Evolutionary conservation across 2,329 filamentous ascomycete genomes (phyloP).

Genomic region (Botryosphaeria agaves): DNA sequence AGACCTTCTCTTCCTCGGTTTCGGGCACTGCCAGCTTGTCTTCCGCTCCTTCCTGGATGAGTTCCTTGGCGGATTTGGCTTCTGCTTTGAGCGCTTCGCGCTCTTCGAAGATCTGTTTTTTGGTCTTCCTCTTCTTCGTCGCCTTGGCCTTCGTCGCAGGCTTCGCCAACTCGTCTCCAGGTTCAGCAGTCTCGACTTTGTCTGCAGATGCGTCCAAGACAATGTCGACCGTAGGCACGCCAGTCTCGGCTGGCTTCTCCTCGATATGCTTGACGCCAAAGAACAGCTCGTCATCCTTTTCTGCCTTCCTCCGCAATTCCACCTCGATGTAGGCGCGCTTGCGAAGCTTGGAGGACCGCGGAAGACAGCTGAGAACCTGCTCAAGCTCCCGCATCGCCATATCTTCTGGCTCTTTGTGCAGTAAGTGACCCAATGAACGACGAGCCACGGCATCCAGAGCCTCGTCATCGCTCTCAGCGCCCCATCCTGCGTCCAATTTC

Average conservation of each 20-base stretch:
- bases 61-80: conserved; percentile 9
- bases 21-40: conserved; percentile 14
- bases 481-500: conserved; percentile 25
- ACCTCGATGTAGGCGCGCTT: conserved; percentile 56
- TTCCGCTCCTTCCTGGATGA: conserved; percentile 7
- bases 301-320: conserved; percentile 58
- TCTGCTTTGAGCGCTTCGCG: conserved; percentile 38
- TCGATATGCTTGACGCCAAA: conserved; percentile 40
- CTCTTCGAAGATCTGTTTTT: conserved; percentile 60
- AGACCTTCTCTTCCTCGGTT: conserved; percentile 16
- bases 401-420: conserved; percentile 47
- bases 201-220: conserved; percentile 1
- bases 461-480: conserved; percentile 31
- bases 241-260: conserved; percentile 6
- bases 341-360: conserved; percentile 46
- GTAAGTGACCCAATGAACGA: conserved; percentile 28
- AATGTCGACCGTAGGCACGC: conserved; percentile 3
- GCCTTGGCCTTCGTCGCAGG: conserved; percentile 31
- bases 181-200: conserved; percentile 7
- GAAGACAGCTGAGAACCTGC: conserved; percentile 32
- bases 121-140: conserved; percentile 57
- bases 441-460: conserved; percentile 28
- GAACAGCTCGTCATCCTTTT: conserved; percentile 71
- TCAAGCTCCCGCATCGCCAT: conserved; percentile 49
- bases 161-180: conserved; percentile 11